phyloP scores from a whole-genome alignment of 306 rosid species.

The Begonia loranthoides region DNA sequence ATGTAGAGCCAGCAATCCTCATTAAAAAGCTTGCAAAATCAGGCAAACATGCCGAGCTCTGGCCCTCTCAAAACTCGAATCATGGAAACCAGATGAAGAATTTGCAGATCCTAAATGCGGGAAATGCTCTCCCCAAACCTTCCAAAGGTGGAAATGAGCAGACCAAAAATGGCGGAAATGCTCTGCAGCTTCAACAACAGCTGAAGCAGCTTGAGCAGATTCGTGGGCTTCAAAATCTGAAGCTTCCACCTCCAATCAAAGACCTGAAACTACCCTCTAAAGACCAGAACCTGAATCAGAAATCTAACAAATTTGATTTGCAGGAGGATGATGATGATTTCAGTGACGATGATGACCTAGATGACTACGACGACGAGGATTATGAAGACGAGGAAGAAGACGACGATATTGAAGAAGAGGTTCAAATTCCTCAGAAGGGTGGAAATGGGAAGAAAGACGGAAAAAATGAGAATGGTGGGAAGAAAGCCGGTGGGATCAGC shows the following conservation, averaged over 20 bases:
- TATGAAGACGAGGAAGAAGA: conserved; percentile 26
- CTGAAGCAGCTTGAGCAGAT: conserved; percentile 66
- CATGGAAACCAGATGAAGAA: conserved; percentile 45
- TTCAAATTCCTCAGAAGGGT: conserved; percentile 36
- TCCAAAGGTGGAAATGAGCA: conserved; percentile 28
- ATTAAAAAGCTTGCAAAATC: conserved; percentile 84
- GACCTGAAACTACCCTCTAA: conserved; percentile 30
- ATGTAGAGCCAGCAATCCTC: conserved; percentile 66
- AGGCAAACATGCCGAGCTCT: conserved; percentile 86
- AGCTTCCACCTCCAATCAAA: conserved; percentile 41
- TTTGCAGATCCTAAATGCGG: conserved; percentile 50
- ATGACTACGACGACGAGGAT: conserved; percentile 21
- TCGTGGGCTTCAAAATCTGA: conserved; percentile 61
- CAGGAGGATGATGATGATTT: conserved; percentile 34
- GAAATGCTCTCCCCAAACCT: no score
- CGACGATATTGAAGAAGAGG: conserved; percentile 22
- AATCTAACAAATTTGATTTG: conserved; percentile 39
- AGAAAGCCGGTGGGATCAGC: conserved; percentile 27
- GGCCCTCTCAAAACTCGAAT: conserved; percentile 54
- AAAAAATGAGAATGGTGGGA: conserved; percentile 31
- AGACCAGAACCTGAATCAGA: conserved; percentile 25
- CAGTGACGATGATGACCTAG: conserved; percentile 31
- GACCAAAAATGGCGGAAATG: conserved; percentile 34
- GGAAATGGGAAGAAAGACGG: conserved; percentile 19
- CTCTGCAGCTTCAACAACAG: conserved; percentile 15